Conservation (phyloP, 305 asterid species). For the Solanum hybrid region DNA sequence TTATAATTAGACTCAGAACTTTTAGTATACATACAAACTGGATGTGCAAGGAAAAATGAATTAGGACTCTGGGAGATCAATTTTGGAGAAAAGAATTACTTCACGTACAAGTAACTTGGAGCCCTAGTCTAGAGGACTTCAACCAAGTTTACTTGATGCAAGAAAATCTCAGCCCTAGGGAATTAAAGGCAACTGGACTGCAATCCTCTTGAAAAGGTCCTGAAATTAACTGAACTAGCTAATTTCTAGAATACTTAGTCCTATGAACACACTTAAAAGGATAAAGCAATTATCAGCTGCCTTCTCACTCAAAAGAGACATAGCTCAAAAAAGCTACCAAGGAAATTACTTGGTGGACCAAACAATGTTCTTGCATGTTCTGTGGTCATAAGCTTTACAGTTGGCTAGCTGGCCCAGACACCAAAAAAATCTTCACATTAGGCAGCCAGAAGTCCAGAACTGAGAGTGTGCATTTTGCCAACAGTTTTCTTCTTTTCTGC, state of each 20-base stretch:
- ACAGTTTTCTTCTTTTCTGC: background rate
- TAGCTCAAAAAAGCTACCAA: background rate
- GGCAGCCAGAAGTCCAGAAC: constrained; percentile 3
- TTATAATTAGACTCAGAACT: background rate
- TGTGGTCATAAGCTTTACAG: background rate
- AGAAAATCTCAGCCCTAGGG: background rate
- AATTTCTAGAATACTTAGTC: background rate
- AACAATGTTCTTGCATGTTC: background rate
- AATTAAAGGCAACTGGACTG: background rate
- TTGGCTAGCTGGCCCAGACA: background rate
- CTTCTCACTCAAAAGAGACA: background rate
- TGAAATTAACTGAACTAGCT: background rate
- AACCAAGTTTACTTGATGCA: background rate
- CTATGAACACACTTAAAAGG: background rate
- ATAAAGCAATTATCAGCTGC: background rate
- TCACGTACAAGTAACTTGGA: background rate
- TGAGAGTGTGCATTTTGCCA: background rate
- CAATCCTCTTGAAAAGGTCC: background rate
- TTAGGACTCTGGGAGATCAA: background rate
- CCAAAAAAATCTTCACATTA: background rate
- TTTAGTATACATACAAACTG: background rate
- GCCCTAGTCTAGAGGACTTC: background rate
- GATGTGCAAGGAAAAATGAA: background rate
- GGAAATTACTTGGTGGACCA: background rate
- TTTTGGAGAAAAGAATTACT: background rate